Evolutionary conservation across 2,329 filamentous ascomycete species (phyloP), one percentile per base, ranked within the genome.

Genomic region (Rhynchosporium graminicola): DNA sequence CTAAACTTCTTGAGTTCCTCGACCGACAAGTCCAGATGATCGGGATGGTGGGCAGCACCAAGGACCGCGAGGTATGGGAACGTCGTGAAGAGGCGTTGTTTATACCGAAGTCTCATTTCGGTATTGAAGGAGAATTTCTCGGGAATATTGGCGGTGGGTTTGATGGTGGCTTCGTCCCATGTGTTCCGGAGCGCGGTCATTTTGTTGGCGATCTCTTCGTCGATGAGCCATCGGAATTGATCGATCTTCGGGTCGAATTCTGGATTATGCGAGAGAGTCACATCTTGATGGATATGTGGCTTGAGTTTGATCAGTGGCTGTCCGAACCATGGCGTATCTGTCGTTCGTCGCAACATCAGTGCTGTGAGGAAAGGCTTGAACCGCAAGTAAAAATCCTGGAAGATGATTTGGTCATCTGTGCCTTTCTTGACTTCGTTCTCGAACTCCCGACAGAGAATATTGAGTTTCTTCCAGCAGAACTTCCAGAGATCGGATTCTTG

Each of bases 341-440:
- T 52, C 6, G 64, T 67, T 20, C 68, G 57, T 36, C 68, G 52
- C 3, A 70, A 52, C 65, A 70, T 60, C n/a, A 69, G 68, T 10
- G 31, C 63, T 3, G 20, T 26, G 6, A 69, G 45, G 47, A 69
- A 68, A 7, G 62, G 65, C 33, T 47, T 51, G 45, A 65, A 56
- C n/a, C 54, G 36, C 15, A 46, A 8, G 2, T 43, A 40, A 7
- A 64, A 20, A 10, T 50, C 43, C 36, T 62, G 15, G 40, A 56
- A 56, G n/a, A 50, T 38, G 36, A 57, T 47, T 15, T 36, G 26
- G 31, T 60, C 56, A 33, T 51, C 45, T 4, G 52, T 51, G 5
- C 58, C 36, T 29, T 52, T 57, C 45, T 63, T 55, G n/a, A 59
- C n/a, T n/a, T 61, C 54, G 12, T 26, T 54, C 4, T 68, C 63